Conservation (phyloP, 257 asterid genomes). For the Salvia splendens region DNA sequence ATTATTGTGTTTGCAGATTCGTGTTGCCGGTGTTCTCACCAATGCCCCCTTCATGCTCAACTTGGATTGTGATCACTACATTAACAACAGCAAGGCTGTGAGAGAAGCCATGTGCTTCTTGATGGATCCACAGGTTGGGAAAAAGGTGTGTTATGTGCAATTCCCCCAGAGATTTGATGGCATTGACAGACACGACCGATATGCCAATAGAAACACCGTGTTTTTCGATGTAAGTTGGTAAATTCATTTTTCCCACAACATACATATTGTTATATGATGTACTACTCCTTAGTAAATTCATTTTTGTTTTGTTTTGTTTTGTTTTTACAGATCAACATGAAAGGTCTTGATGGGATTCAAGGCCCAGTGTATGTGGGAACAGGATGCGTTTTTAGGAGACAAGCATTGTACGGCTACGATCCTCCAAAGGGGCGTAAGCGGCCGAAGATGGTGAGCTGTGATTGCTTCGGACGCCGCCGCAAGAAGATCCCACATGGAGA, state of each 20-base stretch:
- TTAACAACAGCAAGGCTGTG: slow-evolving; percentile 94
- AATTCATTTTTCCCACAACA: neutral
- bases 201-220: slow-evolving; percentile 96
- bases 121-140: slow-evolving; percentile 91
- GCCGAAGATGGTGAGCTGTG: slow-evolving; percentile 88
- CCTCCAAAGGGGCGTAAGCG: slow-evolving; percentile 84
- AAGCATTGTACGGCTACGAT: slow-evolving; percentile 82
- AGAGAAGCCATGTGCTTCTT: slow-evolving; percentile 98
- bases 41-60: slow-evolving; percentile 99
- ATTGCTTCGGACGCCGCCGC: slow-evolving; percentile 75
- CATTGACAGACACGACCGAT: slow-evolving; percentile 88
- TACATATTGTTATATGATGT: neutral
- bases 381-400: slow-evolving; percentile 89
- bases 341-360: slow-evolving; percentile 92
- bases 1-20: slow-evolving; percentile 53
- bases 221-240: slow-evolving; percentile 81
- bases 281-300: neutral
- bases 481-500: slow-evolving; percentile 63
- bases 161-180: slow-evolving; percentile 99
- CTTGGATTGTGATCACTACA: slow-evolving; percentile 96
- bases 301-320: no score
- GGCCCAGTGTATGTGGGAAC: slow-evolving; percentile 97
- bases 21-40: slow-evolving; percentile 94
- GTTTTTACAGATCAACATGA: slow-evolving; percentile 75
- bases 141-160: slow-evolving; percentile 91